These are phyloP conservation scores for Sergeia podlipaevii DNA, from an alignment of 208 protist genomes.

Conservation along the genomic window DNA sequence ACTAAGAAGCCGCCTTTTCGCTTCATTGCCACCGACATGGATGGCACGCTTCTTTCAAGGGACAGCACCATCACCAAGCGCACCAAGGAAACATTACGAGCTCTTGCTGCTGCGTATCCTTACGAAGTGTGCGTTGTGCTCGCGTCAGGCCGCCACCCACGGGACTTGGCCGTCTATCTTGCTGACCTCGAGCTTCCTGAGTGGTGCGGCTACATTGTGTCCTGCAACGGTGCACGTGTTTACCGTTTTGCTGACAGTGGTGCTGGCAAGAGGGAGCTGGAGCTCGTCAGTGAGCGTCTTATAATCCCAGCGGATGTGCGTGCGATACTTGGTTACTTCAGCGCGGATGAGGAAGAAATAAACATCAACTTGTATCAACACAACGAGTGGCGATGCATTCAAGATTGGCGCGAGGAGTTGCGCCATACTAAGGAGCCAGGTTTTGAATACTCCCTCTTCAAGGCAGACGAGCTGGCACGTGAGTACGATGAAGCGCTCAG, in stretches of 20 bases:
- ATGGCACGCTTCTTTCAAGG: constrained; percentile 14
- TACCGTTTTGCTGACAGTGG: constrained; percentile 2
- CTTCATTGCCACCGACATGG: constrained; percentile 18
- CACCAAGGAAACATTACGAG: not conserved
- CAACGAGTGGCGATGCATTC: constrained; percentile 2
- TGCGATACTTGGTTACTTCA: constrained; percentile 7
- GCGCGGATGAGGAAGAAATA: constrained; percentile 8
- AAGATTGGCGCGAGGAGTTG: constrained; percentile 5
- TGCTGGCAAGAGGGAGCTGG: not conserved
- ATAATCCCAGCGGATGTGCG: constrained; percentile 3
- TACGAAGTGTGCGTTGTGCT: constrained; percentile 5
- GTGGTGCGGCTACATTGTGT: constrained; percentile 14
- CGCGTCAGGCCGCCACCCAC: constrained; percentile 17
- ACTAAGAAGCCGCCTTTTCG: not conserved
- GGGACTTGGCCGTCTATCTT: constrained; percentile 14
- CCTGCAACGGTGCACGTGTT: constrained; percentile 19
- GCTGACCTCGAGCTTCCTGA: constrained; percentile 12
- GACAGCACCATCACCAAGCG: not conserved
- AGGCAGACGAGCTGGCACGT: constrained; percentile 4
- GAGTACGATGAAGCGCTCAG: constrained; percentile 6
- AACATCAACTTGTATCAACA: constrained; percentile 12
- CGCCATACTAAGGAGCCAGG: constrained; percentile 9
- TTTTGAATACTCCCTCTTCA: constrained; percentile 24
- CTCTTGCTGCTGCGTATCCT: not conserved
- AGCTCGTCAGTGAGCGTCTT: not conserved